These are phyloP conservation scores for Lactarius psammicola DNA, from an alignment of 768 basidiomycete genomes.

Conservation along the genomic window DNA sequence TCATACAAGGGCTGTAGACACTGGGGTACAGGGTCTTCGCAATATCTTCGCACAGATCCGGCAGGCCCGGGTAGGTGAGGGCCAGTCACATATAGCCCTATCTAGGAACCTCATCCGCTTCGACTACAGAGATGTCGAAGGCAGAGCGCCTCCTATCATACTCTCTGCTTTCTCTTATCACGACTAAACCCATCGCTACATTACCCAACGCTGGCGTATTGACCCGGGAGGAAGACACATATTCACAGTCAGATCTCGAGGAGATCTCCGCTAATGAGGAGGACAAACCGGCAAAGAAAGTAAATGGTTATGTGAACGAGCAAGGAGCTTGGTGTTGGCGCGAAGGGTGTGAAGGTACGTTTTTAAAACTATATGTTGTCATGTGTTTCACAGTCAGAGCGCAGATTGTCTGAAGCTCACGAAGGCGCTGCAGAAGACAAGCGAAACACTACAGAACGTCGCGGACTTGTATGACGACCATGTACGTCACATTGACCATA, in stretches of 20 bases:
- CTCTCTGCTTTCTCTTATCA: slow-evolving; percentile 71
- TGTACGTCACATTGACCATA: slow-evolving; percentile 42
- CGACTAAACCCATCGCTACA: slow-evolving; percentile 58
- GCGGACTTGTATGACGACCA: slow-evolving; percentile 80
- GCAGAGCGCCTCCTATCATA: slow-evolving; percentile 73
- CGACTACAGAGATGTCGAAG: slow-evolving; percentile 68
- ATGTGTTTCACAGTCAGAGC: not conserved
- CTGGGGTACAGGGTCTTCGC: slow-evolving; percentile 66
- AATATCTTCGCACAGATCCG: slow-evolving; percentile 60
- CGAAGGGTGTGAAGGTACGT: slow-evolving; percentile 66
- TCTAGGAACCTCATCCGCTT: slow-evolving; percentile 1
- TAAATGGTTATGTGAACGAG: slow-evolving; percentile 61
- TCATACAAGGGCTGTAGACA: slow-evolving; percentile 64
- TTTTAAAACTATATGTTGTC: not conserved
- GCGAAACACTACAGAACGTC: slow-evolving; percentile 68
- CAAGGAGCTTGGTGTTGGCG: slow-evolving; percentile 89
- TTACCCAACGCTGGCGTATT: slow-evolving; percentile 42
- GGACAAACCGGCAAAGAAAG: slow-evolving; percentile 32
- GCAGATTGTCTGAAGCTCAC: slow-evolving; percentile 75
- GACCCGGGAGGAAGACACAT: slow-evolving; percentile 26
- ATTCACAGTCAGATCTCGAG: slow-evolving; percentile 50
- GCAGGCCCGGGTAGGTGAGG: slow-evolving; percentile 65
- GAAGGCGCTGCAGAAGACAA: slow-evolving; percentile 73
- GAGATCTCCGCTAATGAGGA: slow-evolving; percentile 33
- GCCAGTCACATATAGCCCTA: not conserved